Base-by-base conservation (phyloP, 306 rosid species). In the Vachellia pachyceras region DNA sequence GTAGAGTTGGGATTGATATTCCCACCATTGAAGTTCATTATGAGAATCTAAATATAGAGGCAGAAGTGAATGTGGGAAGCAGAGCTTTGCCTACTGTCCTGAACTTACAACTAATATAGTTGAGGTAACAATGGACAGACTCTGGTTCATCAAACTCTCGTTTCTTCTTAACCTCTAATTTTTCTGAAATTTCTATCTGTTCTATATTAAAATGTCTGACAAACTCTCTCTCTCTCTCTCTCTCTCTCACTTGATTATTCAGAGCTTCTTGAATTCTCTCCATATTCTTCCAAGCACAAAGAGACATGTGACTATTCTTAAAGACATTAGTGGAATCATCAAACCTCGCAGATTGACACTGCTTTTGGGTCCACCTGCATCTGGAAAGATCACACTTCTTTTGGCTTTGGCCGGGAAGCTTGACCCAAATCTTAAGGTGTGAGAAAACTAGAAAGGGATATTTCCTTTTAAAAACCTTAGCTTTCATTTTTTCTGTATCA, bases 331-430 rank as follows among this genome's bases (percentile, higher is more conserved):
- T 77, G 98, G 98, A 84, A 84, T 90, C 3, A 70, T 94, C 78
- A 94, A 85, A 77, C 98, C 98, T 47, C 79, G 90, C 0, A 87
- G 93, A 90, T 87, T 94, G 94, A 88, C 97, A 40, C 69, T 94
- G 33, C 97, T 94, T 79, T 69, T 94, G 52, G 98, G 98, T 65
- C 97, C 98, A 79, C 98, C 97, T 52, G 84, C 92, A 55, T 88
- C 97, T 20, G 97, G 98, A 36, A 94, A 92, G 88, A 92, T 97
- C 46, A 88, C 98, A 11, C 70, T 94, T 22, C 85, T 94, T 78
- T 61, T 90, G 72, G 96, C 94, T 63, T 79, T 94, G 60, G 87
- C 97, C 7, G 98, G 98, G 79, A 93, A 90, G 65, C 92, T 90
- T 57, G 94, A 85, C 73, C 75, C 84, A 18, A 85, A 54, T 86